These are phyloP conservation scores for Angomonas ambiguus DNA, from an alignment of 208 protist genomes.

Conservation along the genomic window DNA sequence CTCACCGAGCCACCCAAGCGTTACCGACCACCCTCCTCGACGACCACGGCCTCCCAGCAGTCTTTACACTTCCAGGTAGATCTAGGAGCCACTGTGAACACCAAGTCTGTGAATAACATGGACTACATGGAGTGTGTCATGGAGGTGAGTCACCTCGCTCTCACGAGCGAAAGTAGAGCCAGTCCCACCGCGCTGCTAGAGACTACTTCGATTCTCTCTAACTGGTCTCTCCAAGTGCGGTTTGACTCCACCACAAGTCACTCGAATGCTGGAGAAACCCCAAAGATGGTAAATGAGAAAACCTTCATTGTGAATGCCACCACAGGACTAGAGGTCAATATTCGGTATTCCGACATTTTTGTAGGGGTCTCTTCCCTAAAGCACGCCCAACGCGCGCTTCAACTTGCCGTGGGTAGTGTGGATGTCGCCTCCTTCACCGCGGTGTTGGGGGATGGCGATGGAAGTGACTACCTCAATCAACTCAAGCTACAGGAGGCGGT, in stretches of 20 bases:
- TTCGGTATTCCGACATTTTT: conserved; percentile 36
- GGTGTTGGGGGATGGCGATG: not conserved
- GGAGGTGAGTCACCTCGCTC: conserved; percentile 22
- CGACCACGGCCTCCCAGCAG: no score
- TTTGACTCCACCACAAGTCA: conserved; percentile 11
- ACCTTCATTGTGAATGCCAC: conserved; percentile 19
- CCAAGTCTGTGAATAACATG: conserved; percentile 15
- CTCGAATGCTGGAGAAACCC: not conserved
- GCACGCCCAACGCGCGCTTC: conserved; percentile 27
- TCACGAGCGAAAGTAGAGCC: conserved; percentile 21
- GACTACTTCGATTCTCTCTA: conserved; percentile 20
- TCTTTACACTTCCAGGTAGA: not conserved
- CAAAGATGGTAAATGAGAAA: not conserved
- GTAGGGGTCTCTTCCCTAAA: conserved; percentile 26
- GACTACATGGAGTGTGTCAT: conserved; percentile 20
- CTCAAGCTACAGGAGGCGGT: conserved; percentile 10
- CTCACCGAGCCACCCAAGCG: not conserved
- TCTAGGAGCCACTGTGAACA: not conserved
- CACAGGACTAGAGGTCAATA: conserved; percentile 26
- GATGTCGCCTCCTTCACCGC: conserved; percentile 29
- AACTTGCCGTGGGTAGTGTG: conserved; percentile 23
- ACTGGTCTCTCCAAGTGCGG: conserved; percentile 19
- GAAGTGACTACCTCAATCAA: conserved; percentile 6
- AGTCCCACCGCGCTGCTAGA: conserved; percentile 12
- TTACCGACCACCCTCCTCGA: not conserved